Conservation (phyloP, 768 basidiomycete species). For the Pisolithus albus region DNA sequence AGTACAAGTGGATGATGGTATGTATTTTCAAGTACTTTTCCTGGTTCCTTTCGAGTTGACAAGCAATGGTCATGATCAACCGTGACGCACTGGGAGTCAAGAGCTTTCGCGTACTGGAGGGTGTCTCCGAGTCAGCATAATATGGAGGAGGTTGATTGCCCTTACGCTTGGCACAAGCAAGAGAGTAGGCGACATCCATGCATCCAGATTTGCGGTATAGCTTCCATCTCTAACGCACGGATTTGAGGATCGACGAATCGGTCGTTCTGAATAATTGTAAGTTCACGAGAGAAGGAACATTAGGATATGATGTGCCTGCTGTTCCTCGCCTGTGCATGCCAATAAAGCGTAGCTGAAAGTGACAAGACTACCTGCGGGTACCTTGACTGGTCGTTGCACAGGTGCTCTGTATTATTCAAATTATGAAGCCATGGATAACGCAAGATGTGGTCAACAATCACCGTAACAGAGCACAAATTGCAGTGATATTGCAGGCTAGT, state of each 20-base stretch:
- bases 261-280: slow-evolving; percentile 32
- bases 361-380: slow-evolving; percentile 61
- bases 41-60: slow-evolving; percentile 54
- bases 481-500: slow-evolving; percentile 44
- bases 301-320: slow-evolving; percentile 22
- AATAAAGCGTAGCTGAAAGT: slow-evolving; percentile 48
- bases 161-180: slow-evolving; percentile 45
- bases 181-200: slow-evolving; percentile 47
- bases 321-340: slow-evolving; percentile 40
- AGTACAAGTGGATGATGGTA: slow-evolving; percentile 1
- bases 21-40: slow-evolving; percentile 35
- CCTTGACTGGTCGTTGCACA: slow-evolving; percentile 53
- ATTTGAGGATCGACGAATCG: slow-evolving; percentile 44
- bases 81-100: slow-evolving; percentile 51
- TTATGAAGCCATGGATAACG: slow-evolving; percentile 1
- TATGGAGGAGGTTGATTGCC: slow-evolving; percentile 1
- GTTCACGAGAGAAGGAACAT: neutral
- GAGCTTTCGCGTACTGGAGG: slow-evolving; percentile 43
- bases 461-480: slow-evolving; percentile 53
- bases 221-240: slow-evolving; percentile 47
- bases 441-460: slow-evolving; percentile 18
- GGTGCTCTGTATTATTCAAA: slow-evolving; percentile 35
- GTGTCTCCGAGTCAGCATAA: neutral
- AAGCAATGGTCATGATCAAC: slow-evolving; percentile 45
- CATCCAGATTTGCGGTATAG: slow-evolving; percentile 42